phyloP scores from a whole-genome alignment of 108 stramenopile genomes.

The Nitzschia sp. region DNA sequence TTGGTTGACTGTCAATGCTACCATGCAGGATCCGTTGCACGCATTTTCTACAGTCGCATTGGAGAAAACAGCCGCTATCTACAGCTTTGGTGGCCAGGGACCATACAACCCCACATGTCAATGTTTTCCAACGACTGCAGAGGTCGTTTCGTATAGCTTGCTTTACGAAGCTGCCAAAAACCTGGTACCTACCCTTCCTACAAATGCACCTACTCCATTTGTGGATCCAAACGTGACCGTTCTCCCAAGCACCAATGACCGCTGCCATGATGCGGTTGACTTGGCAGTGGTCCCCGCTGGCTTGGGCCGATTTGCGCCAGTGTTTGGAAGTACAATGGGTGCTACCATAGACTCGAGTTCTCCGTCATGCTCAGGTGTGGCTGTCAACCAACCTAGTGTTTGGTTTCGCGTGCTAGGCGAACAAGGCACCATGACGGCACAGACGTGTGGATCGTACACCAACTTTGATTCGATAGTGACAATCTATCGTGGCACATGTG shows the following conservation, averaged over 20 bases:
- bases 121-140: conserved; percentile 60
- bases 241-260: neutral
- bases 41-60: conserved; percentile 64
- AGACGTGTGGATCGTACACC: neutral
- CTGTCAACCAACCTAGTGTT: neutral
- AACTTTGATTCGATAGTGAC: neutral
- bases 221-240: neutral
- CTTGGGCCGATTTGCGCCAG: neutral
- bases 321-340: neutral
- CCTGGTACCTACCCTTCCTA: neutral
- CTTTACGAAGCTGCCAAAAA: neutral
- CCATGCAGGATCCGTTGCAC: conserved; percentile 46
- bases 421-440: neutral
- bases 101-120: conserved; percentile 57
- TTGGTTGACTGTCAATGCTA: conserved; percentile 26
- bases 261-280: neutral
- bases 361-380: neutral
- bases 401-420: neutral
- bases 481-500: neutral
- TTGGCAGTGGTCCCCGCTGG: neutral
- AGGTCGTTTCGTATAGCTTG: neutral
- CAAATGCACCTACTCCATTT: neutral
- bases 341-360: neutral
- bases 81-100: conserved; percentile 75
- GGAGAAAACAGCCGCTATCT: conserved; percentile 32